Conservation (phyloP, 2,329 filamentous ascomycete genomes). For the Aspergillus proliferans region DNA sequence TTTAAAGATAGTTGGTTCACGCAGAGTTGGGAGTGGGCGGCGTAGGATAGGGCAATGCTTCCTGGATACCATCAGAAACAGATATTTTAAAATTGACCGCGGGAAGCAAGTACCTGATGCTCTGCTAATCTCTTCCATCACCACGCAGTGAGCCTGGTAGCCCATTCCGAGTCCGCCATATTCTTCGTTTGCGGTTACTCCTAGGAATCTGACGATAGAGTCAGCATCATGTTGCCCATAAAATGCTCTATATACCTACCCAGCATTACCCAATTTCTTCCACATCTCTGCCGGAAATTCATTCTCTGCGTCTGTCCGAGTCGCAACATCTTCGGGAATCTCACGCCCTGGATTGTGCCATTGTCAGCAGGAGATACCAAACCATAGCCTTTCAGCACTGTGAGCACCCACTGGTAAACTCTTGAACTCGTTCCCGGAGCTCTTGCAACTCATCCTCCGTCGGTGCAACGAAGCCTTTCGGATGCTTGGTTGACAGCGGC, state of each 20-base stretch:
- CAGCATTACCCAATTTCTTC: conserved; percentile 86
- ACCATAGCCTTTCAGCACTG: not conserved
- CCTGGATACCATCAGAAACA: conserved; percentile 15
- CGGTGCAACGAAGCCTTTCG: conserved; percentile 59
- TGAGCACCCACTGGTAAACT: conserved; percentile 61
- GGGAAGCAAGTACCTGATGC: conserved; percentile 57
- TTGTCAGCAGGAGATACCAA: not conserved
- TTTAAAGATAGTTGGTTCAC: conserved; percentile 95
- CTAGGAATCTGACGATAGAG: conserved; percentile 57
- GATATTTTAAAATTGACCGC: not conserved
- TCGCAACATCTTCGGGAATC: conserved; percentile 75
- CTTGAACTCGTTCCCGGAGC: conserved; percentile 75
- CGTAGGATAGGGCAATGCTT: conserved; percentile 71
- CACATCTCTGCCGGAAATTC: conserved; percentile 88
- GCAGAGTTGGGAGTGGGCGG: conserved; percentile 91
- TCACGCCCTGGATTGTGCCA: conserved; percentile 56
- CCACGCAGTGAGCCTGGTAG: conserved; percentile 92
- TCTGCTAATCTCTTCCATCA: conserved; percentile 89
- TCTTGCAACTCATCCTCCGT: conserved; percentile 68
- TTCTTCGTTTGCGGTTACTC: conserved; percentile 87
- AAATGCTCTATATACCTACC: conserved; percentile 26
- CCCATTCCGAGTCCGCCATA: conserved; percentile 87
- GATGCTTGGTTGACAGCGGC: conserved; percentile 62
- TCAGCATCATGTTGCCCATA: not conserved
- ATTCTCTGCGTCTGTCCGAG: conserved; percentile 77